Conservation (phyloP, 164 flowering plant species). For the Sextonia rubra region DNA sequence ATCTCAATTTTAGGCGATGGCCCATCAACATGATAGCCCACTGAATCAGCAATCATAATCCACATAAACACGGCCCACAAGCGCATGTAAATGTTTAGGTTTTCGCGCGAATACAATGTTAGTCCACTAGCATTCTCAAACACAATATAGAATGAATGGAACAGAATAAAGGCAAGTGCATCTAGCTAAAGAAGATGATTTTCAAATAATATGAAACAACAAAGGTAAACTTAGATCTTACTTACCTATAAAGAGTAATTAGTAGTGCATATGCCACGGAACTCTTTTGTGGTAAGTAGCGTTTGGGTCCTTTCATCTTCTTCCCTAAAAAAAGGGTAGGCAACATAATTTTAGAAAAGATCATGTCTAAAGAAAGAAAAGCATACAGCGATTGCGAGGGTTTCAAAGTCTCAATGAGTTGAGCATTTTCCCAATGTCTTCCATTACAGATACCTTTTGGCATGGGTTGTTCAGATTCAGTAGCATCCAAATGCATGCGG, state of each 20-base stretch:
- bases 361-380: neutral
- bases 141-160: neutral
- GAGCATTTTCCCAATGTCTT: neutral
- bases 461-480: constrained; percentile 35
- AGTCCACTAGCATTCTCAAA: neutral
- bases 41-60: neutral
- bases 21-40: neutral
- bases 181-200: neutral
- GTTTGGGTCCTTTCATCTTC: constrained; percentile 42
- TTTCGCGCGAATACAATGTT: neutral
- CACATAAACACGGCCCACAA: neutral
- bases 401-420: neutral
- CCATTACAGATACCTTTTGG: constrained; percentile 32
- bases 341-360: neutral
- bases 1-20: neutral
- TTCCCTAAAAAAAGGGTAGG: constrained; percentile 34
- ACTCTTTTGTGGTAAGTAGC: constrained; percentile 81
- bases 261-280: constrained; percentile 87
- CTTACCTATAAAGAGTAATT: constrained; percentile 76
- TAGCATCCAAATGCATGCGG: constrained; percentile 29
- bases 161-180: neutral
- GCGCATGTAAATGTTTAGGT: neutral
- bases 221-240: neutral
- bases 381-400: neutral
- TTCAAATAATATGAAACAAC: neutral